Evolutionary conservation across 2,329 filamentous ascomycete genomes (phyloP), one percentile per base, ranked within the genome.

Genomic region (Colletotrichum truncatum): DNA sequence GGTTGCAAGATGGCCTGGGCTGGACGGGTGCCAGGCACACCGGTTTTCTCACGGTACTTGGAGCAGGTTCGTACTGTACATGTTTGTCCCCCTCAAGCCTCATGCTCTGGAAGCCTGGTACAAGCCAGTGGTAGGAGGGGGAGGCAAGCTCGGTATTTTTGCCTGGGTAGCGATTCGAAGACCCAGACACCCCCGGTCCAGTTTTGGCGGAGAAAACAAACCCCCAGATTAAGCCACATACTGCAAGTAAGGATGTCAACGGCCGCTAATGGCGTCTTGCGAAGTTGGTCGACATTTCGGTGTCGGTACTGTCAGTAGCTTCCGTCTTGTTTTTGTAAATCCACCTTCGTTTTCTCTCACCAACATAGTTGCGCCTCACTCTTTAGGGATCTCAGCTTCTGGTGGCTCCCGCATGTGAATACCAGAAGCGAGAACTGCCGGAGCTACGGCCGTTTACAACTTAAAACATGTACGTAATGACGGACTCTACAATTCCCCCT

Each of bases 111-210:
- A n/a, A n/a, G n/a, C n/a, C n/a, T n/a, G n/a, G n/a, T n/a, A n/a
- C n/a, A 14, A 30, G 5, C 46, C 30, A 32, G 46, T 49, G 18
- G 11, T 26, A 21, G 18, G 25, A 25, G 21, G 16, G n/a, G n/a
- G 16, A 30, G 16, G 28, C 18, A 21, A 43, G 38, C 7, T 10
- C 26, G n/a, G 18, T 57, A 46, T 21, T 32, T 53, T 26, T 16
- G n/a, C n/a, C 32, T 54, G 61, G 32, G 34, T n/a, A 10, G 39
- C 48, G 48, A 32, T 32, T 26, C 34, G 57, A 53, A 26, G 48
- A 49, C 36, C 46, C 61, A 64, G 55, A 41, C 61, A 61, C 39
- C 32, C n/a, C 61, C 21, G 14, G 9, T 14, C n/a, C 34, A 21
- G 32, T 38, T 61, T 54, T 16, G 11, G 30, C 21, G 10, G 8